Percentiles rank a stretch among this genome's conserved stretches.
These are phyloP conservation scores for Helotiales sp. DNA, from an alignment of 2,329 filamentous ascomycete genomes.

Conservation along the genomic window DNA sequence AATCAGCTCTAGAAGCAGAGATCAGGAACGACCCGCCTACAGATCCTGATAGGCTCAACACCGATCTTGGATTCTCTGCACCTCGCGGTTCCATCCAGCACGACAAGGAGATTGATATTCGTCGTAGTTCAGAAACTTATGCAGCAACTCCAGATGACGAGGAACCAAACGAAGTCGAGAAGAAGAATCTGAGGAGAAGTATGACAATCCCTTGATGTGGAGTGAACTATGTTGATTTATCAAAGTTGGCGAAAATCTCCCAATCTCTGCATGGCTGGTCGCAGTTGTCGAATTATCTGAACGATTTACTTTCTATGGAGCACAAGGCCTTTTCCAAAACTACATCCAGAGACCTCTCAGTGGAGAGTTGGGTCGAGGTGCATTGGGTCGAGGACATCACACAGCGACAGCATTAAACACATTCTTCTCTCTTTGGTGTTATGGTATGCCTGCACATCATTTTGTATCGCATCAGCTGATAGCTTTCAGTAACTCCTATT, in stretches of 20 bases:
- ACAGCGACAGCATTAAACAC: conserved; percentile 55
- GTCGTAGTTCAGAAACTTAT: conserved; percentile 7
- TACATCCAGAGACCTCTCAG: conserved; percentile 51
- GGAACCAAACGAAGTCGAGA: conserved; percentile 20
- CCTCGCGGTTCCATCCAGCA: conserved; percentile 4
- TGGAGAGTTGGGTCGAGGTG: conserved; percentile 39
- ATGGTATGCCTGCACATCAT: conserved; percentile 36
- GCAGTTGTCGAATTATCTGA: conserved; percentile 64
- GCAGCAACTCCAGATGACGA: conserved; percentile 18
- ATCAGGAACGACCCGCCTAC: conserved; percentile 11
- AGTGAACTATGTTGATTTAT: background rate
- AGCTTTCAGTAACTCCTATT: conserved; percentile 30
- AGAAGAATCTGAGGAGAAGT: conserved; percentile 18
- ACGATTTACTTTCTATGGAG: conserved; percentile 65
- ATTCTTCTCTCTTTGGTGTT: conserved; percentile 53
- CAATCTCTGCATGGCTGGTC: conserved; percentile 41
- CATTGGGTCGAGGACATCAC: conserved; percentile 54
- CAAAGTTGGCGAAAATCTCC: conserved; percentile 18
- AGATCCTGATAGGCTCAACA: conserved; percentile 15
- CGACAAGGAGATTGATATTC: background rate
- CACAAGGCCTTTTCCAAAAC: conserved; percentile 61
- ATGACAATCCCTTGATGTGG: background rate
- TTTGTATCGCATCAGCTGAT: background rate
- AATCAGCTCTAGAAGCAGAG: conserved; percentile 18
- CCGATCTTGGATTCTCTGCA: conserved; percentile 15